Evolutionary conservation across 768 basidiomycete species (phyloP).

Genomic region (Astraeus odoratus): DNA sequence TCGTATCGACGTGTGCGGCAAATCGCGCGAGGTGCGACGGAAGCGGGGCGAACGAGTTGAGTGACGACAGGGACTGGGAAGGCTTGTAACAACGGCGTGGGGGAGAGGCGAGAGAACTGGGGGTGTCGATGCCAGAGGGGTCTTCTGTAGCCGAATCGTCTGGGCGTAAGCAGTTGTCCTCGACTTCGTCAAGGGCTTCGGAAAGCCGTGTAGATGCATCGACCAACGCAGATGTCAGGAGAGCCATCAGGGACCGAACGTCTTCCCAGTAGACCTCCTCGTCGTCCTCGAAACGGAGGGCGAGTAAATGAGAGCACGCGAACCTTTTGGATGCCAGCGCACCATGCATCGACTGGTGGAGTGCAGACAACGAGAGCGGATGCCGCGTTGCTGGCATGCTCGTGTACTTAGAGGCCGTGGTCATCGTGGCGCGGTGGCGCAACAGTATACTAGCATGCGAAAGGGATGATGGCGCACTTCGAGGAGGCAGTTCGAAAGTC

Average conservation of each 20-base stretch:
- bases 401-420: constrained; percentile 57
- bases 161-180: constrained; percentile 39
- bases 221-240: constrained; percentile 59
- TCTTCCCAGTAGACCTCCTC: constrained; percentile 84
- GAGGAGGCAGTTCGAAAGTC: constrained; percentile 34
- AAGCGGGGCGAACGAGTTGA: constrained; percentile 62
- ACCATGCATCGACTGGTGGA: constrained; percentile 55
- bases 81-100: constrained; percentile 11
- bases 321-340: constrained; percentile 69
- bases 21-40: constrained; percentile 65
- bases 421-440: constrained; percentile 25
- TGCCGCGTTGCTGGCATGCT: constrained; percentile 53
- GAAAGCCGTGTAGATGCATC: constrained; percentile 58
- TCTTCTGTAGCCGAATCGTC: constrained; percentile 39
- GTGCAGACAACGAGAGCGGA: constrained; percentile 58
- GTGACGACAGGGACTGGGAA: constrained; percentile 3
- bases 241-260: constrained; percentile 63
- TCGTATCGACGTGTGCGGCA: constrained; percentile 65
- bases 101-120: constrained; percentile 15
- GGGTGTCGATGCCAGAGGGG: constrained; percentile 8
- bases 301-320: constrained; percentile 72
- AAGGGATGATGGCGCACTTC: constrained; percentile 9
- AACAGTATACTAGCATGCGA: constrained; percentile 9
- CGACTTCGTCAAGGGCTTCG: constrained; percentile 56
- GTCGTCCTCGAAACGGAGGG: constrained; percentile 66